Conservation (phyloP, 495 filamentous ascomycete genomes). For the Talaromyces proteolyticus region DNA sequence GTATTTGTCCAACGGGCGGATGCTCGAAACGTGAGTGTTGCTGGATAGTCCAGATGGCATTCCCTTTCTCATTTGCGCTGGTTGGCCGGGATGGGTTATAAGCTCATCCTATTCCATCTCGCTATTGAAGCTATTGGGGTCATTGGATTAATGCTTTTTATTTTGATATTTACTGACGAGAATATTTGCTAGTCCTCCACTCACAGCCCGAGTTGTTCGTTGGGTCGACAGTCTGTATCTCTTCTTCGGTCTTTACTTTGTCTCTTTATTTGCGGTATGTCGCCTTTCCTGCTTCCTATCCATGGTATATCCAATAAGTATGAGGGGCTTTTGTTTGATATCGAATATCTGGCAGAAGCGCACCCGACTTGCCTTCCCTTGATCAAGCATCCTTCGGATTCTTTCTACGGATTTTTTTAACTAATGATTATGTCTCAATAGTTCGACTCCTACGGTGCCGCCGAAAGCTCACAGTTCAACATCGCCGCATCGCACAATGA, state of each 20-base stretch:
- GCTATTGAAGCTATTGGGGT: too few relatives aligned
- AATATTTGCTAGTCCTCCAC: constrained; percentile 33
- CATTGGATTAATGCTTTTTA: too few relatives aligned
- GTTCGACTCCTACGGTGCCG: constrained; percentile 62
- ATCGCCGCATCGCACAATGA: constrained; percentile 21
- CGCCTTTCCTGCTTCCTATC: too few relatives aligned
- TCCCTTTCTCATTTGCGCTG: too few relatives aligned
- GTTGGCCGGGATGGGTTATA: too few relatives aligned
- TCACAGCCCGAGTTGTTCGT: constrained; percentile 35
- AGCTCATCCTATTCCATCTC: too few relatives aligned
- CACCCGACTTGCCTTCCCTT: too few relatives aligned
- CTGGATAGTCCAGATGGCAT: not conserved
- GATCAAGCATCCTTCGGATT: not conserved
- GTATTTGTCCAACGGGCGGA: constrained; percentile 34
- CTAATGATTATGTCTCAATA: constrained; percentile 10
- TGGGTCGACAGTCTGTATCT: constrained; percentile 38
- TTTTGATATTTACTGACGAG: not conserved
- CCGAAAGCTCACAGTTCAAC: constrained; percentile 60
- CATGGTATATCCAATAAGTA: too few relatives aligned
- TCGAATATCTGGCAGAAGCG: too few relatives aligned
- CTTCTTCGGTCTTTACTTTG: constrained; percentile 37
- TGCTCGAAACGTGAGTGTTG: constrained; percentile 23
- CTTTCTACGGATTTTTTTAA: not conserved
- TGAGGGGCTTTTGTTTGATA: too few relatives aligned
- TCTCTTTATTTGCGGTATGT: constrained; percentile 39